Evolutionary conservation across 768 basidiomycete genomes (phyloP).

Genomic region (Neoboletus magnificus): DNA sequence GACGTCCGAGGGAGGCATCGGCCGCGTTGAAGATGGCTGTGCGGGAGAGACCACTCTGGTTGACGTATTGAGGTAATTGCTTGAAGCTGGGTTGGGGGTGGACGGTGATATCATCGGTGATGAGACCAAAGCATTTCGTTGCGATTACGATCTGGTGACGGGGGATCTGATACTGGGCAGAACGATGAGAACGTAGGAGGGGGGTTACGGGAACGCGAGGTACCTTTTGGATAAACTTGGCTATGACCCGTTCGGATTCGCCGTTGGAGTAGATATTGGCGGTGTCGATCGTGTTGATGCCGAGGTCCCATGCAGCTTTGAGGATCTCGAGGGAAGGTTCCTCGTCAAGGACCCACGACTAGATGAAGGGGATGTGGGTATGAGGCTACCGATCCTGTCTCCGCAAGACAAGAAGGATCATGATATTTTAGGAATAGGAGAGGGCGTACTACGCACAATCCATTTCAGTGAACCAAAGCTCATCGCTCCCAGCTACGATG

Average conservation of each 20-base stretch:
- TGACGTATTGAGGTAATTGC: constrained; percentile 21
- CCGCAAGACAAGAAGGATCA: background rate
- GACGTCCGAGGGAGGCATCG: constrained; percentile 35
- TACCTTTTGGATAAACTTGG: constrained; percentile 37
- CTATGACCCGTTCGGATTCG: constrained; percentile 37
- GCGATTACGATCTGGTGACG: constrained; percentile 32
- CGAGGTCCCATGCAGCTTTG: constrained; percentile 39
- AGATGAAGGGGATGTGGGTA: background rate
- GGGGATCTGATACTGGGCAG: constrained; percentile 29
- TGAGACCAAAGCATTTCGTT: constrained; percentile 25
- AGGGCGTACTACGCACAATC: background rate
- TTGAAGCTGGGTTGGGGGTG: background rate
- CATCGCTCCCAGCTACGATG: constrained; percentile 24
- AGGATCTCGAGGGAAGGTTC: constrained; percentile 32
- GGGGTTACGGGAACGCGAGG: background rate
- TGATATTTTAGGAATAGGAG: too few relatives aligned
- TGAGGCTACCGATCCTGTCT: background rate
- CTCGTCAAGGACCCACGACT: constrained; percentile 29
- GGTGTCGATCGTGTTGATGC: constrained; percentile 40
- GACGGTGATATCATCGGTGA: constrained; percentile 4
- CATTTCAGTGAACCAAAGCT: constrained; percentile 2
- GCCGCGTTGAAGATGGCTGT: constrained; percentile 38
- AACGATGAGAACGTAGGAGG: background rate
- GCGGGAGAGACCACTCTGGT: constrained; percentile 36
- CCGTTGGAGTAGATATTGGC: constrained; percentile 38